These are phyloP conservation scores for Puccinia horiana DNA, from an alignment of 1,284 basidiomycete genomes.

Conservation along the genomic window DNA sequence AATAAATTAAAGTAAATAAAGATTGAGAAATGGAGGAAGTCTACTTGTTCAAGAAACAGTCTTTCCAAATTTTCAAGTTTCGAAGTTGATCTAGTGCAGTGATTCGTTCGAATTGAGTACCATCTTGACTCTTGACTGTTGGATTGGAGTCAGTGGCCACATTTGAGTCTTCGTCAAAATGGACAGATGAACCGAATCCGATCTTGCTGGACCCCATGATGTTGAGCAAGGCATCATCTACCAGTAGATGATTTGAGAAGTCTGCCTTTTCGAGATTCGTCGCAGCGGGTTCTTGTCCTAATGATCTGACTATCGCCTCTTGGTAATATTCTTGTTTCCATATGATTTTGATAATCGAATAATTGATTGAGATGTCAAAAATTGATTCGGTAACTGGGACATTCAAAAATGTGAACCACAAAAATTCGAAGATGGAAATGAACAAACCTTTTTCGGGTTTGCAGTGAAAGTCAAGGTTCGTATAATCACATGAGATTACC, in stretches of 20 bases:
- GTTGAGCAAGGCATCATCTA: constrained; percentile 55
- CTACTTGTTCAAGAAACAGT: constrained; percentile 26
- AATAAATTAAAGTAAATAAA: no score
- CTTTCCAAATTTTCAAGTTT: constrained; percentile 40
- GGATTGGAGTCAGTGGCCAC: background rate
- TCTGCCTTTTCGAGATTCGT: constrained; percentile 26
- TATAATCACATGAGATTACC: constrained; percentile 78
- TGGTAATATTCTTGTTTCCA: constrained; percentile 46
- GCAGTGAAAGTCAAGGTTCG: constrained; percentile 70
- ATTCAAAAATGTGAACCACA: background rate
- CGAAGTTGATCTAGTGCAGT: constrained; percentile 34
- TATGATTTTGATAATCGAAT: background rate
- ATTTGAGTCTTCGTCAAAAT: constrained; percentile 53
- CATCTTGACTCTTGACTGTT: background rate
- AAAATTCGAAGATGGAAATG: background rate
- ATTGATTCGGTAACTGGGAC: background rate
- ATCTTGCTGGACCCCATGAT: constrained; percentile 52
- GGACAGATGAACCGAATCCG: constrained; percentile 53
- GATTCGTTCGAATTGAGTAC: constrained; percentile 10
- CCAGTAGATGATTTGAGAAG: constrained; percentile 50
- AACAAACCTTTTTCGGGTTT: constrained; percentile 68
- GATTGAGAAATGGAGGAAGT: background rate
- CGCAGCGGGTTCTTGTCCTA: constrained; percentile 38
- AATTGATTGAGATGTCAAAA: background rate
- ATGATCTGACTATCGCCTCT: constrained; percentile 35